Base-by-base conservation (phyloP, 2,329 filamentous ascomycete genomes). In the Geosmithia flava region DNA sequence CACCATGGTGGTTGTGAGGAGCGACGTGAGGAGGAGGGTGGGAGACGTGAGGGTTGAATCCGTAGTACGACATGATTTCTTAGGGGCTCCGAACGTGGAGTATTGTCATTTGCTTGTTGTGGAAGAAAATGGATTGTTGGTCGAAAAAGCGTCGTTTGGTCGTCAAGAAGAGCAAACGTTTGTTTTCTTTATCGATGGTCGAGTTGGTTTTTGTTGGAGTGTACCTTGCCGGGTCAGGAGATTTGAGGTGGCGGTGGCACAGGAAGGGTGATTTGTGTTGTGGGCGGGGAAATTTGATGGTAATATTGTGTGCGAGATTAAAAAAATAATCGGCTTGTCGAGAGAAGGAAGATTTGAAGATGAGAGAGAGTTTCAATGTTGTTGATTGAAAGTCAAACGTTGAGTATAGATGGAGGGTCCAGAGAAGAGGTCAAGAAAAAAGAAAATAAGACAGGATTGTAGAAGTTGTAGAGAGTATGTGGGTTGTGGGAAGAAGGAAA, bases 1-100 rank as follows among this genome's bases (percentile, higher is more conserved):
- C 85, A 60, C 81, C 83, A 66, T 93, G 85, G 69, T 91, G 84
- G 66, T 78, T 84, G 70, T 93, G 85, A 54, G 82, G 75, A 45
- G 49, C 42, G 66, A 79, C 83, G 70, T 93, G 85, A 54, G 82
- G 75, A 45, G 49, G 41, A 7, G 81, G 69, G 55, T 79, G 73
- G 57, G 75, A 75, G 55, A 76, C 70, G 62, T 81, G 78, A 53
- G 74, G 64, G 62, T 74, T 74, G 68, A 72, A 81, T 60, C 77
- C 73, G 62, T 80, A 81, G 67, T 80, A 83, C 61, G 74, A 77
- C 79, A 83, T 81, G 66, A 65, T 72, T 44, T 37, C 33, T 37
- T 3, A 11, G n/a, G 29, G 8, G 2, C 30, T 45, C 27, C 20
- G 29, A 13, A 10, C 7, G 23, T 10, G 27, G n/a, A 33, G 16